Conservation (phyloP, 192 early-diverging fungal genomes). For the Endogone sp. region DNA sequence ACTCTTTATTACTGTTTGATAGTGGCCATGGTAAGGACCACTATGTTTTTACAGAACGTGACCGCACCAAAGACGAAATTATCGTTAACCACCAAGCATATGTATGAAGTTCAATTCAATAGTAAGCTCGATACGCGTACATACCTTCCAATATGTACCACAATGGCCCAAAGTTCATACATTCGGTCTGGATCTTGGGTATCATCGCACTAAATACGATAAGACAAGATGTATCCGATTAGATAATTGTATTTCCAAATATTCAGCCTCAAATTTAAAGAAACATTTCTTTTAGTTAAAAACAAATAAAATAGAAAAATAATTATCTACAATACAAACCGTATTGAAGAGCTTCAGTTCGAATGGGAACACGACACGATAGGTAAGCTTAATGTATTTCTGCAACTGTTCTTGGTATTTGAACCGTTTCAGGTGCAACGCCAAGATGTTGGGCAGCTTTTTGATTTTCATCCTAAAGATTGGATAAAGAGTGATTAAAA, state of each 20-base stretch:
- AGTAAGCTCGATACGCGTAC: not conserved
- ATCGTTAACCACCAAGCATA: too few relatives aligned
- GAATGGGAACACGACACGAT: conserved; percentile 91
- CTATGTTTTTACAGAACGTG: conserved; percentile 24
- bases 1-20: conserved; percentile 87
- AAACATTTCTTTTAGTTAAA: too few relatives aligned
- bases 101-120: too few relatives aligned
- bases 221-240: not conserved
- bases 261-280: not conserved
- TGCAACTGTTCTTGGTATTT: conserved; percentile 94
- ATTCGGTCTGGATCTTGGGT: conserved; percentile 80
- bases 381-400: conserved; percentile 90
- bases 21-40: conserved; percentile 95
- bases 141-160: conserved; percentile 91
- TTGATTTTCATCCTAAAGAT: conserved; percentile 88
- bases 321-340: conserved; percentile 32
- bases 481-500: not conserved
- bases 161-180: conserved; percentile 86
- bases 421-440: conserved; percentile 95
- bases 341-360: conserved; percentile 95
- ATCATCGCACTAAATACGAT: conserved; percentile 64
- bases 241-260: not conserved
- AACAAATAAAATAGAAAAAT: not conserved
- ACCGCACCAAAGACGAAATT: too few relatives aligned
- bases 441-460: conserved; percentile 88